Evolutionary conservation across 2,329 filamentous ascomycete genomes (phyloP).

Genomic region (Diplodia corticola): DNA sequence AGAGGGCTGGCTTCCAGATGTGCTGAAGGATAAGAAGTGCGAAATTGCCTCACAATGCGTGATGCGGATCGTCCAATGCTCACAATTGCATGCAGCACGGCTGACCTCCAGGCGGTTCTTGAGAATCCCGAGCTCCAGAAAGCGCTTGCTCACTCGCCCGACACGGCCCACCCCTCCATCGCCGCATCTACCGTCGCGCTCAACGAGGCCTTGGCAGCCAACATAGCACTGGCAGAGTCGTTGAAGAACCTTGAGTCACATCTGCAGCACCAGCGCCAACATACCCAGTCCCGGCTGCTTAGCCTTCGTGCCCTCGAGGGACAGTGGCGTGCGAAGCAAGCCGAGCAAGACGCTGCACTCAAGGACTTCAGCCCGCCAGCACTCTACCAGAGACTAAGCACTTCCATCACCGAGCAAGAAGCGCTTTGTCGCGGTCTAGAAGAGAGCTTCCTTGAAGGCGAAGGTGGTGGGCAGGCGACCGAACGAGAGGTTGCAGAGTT

Average conservation of each 20-base stretch:
- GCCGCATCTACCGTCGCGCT: constrained; percentile 65
- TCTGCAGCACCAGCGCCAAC: constrained; percentile 62
- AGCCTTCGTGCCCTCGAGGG: constrained; percentile 83
- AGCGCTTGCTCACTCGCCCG: constrained; percentile 68
- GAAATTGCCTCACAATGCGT: constrained; percentile 33
- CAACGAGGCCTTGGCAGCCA: constrained; percentile 65
- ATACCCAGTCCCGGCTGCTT: constrained; percentile 78
- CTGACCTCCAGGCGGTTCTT: constrained; percentile 73
- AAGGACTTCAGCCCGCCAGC: constrained; percentile 82
- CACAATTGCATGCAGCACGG: constrained; percentile 57
- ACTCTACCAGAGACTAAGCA: constrained; percentile 77
- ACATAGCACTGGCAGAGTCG: constrained; percentile 67
- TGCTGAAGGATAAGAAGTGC: constrained; percentile 80
- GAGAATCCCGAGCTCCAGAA: constrained; percentile 66
- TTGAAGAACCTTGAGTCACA: constrained; percentile 62
- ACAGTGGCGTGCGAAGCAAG: constrained; percentile 87
- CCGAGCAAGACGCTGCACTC: constrained; percentile 82
- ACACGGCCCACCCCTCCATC: constrained; percentile 71
- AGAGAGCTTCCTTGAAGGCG: constrained; percentile 83
- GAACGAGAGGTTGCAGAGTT: constrained; percentile 87
- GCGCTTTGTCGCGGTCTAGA: constrained; percentile 77
- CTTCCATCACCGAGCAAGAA: constrained; percentile 80
- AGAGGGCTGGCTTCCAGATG: constrained; percentile 75
- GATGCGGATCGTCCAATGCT: constrained; percentile 24
- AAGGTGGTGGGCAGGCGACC: constrained; percentile 53